These are phyloP conservation scores for Xylariaceae sp. DNA, from an alignment of 2,329 filamentous ascomycete genomes.

Conservation along the genomic window DNA sequence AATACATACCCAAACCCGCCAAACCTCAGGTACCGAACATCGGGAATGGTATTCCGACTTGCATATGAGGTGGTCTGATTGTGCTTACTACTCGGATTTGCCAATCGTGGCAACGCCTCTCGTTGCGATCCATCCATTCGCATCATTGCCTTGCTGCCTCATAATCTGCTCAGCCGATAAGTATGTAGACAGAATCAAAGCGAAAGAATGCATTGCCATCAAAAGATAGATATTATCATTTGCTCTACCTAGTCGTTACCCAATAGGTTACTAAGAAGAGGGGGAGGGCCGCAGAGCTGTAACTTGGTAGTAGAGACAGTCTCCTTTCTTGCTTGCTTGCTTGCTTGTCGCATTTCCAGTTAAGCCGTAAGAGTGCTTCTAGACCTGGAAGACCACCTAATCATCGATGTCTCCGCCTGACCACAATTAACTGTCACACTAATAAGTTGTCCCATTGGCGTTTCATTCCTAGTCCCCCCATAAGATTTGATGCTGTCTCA, in stretches of 20 bases:
- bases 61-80: conserved; percentile 5
- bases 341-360: not conserved
- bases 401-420: not conserved
- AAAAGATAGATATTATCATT: not conserved
- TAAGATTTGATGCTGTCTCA: conserved; percentile 6
- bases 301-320: too few relatives aligned
- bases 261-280: not conserved
- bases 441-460: conserved; percentile 1
- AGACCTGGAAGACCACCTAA: not conserved
- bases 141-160: not conserved
- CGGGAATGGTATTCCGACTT: conserved; percentile 16
- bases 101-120: not conserved
- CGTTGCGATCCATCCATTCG: too few relatives aligned
- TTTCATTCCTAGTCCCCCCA: not conserved
- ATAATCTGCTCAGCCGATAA: not conserved
- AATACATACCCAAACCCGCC: not conserved
- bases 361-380: not conserved
- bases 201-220: not conserved
- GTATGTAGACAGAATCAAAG: too few relatives aligned
- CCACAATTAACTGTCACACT: conserved; percentile 10
- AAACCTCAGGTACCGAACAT: conserved; percentile 14
- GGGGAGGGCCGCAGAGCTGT: too few relatives aligned
- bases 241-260: not conserved
- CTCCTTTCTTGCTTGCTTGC: not conserved
- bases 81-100: conserved; percentile 10